These are phyloP conservation scores for Alternaria sp. DNA, from an alignment of 2,329 filamentous ascomycete genomes.

Conservation along the genomic window DNA sequence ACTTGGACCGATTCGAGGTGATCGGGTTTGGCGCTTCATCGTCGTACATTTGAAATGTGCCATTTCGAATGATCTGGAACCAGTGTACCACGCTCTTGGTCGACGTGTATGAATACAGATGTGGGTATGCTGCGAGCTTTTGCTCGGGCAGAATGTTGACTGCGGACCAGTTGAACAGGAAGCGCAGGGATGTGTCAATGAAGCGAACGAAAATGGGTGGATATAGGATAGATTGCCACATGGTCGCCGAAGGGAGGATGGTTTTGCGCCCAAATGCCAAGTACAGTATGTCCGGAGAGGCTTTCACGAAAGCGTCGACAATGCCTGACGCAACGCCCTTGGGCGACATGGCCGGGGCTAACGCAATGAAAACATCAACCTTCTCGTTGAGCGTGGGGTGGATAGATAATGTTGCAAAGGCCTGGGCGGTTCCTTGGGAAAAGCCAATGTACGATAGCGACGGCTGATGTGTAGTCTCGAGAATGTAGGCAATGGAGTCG, in stretches of 20 bases:
- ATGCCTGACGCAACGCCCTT: constrained; percentile 89
- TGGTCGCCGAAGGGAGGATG: constrained; percentile 90
- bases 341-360: constrained; percentile 96
- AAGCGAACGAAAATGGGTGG: constrained; percentile 89
- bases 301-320: constrained; percentile 91
- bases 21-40: constrained; percentile 87
- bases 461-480: constrained; percentile 80
- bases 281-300: constrained; percentile 90
- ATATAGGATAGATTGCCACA: constrained; percentile 97
- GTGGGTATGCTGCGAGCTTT: constrained; percentile 94
- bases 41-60: constrained; percentile 98
- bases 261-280: constrained; percentile 91
- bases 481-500: constrained; percentile 90
- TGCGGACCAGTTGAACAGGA: constrained; percentile 90
- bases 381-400: constrained; percentile 92
- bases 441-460: constrained; percentile 97
- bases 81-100: constrained; percentile 98
- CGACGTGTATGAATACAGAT: constrained; percentile 95
- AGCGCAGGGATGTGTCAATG: constrained; percentile 82
- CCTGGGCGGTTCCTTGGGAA: constrained; percentile 95
- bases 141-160: constrained; percentile 85
- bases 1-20: constrained; percentile 75
- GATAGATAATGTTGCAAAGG: constrained; percentile 91
- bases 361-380: constrained; percentile 93
- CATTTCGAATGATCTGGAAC: constrained; percentile 98